Conservation (phyloP, 2,329 filamentous ascomycete genomes). For the Dendrostoma leiphaemia region DNA sequence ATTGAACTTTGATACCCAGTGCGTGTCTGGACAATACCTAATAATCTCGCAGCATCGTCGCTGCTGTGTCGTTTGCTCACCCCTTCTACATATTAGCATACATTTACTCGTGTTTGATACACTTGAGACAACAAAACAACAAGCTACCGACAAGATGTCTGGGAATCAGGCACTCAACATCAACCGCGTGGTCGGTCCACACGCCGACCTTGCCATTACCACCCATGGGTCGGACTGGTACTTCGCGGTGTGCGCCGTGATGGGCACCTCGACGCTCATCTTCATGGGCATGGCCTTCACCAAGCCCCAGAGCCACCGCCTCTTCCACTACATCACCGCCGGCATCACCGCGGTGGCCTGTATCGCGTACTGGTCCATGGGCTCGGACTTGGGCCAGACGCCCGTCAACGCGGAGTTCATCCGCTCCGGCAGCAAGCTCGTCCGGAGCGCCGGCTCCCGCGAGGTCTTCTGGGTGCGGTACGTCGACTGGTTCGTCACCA, state of each 20-base stretch:
- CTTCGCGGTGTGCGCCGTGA: constrained; percentile 59
- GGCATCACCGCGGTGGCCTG: constrained; percentile 55
- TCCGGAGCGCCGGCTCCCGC: constrained; percentile 48
- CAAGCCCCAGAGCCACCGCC: constrained; percentile 53
- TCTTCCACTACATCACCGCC: constrained; percentile 65
- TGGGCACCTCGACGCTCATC: constrained; percentile 51
- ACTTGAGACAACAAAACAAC: neutral
- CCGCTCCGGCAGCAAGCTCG: constrained; percentile 34
- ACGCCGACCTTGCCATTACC: constrained; percentile 57
- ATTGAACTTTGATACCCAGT: constrained; percentile 9
- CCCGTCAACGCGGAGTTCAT: constrained; percentile 61
- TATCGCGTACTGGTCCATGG: constrained; percentile 67
- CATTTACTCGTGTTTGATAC: too few relatives aligned
- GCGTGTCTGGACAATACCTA: neutral
- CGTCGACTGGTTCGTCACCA: constrained; percentile 64
- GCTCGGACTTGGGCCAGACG: constrained; percentile 62
- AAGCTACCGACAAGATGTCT: constrained; percentile 21
- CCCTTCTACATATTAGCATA: neutral
- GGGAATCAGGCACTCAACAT: constrained; percentile 44
- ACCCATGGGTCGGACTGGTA: constrained; percentile 61
- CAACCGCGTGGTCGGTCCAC: constrained; percentile 46
- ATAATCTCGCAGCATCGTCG: neutral
- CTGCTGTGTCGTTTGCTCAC: neutral
- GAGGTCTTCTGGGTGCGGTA: constrained; percentile 68
- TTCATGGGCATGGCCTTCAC: constrained; percentile 51